phyloP scores from a whole-genome alignment of 345 rosid species.

The Raphanus raphanistrum region DNA sequence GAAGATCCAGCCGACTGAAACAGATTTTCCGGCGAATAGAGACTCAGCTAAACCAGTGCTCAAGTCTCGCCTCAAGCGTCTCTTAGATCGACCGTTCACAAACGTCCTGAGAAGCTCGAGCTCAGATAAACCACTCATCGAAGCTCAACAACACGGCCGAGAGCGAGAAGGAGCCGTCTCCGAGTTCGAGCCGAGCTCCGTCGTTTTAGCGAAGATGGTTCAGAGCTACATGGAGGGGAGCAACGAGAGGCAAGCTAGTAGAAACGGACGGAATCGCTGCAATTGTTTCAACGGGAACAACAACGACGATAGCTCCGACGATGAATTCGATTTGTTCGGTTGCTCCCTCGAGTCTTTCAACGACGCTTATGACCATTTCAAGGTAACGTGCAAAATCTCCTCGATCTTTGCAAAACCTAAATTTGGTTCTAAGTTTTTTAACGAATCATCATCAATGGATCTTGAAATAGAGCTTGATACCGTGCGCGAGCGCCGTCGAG shows the following conservation, averaged over 20 bases:
- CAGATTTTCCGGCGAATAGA: slow-evolving; percentile 31
- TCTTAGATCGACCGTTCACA: slow-evolving; percentile 59
- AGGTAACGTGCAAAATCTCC: slow-evolving; percentile 47
- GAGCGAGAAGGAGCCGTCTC: neutral
- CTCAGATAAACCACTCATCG: slow-evolving; percentile 45
- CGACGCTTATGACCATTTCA: slow-evolving; percentile 56
- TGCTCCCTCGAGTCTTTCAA: slow-evolving; percentile 44
- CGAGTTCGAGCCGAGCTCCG: slow-evolving; percentile 79
- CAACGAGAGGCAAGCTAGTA: slow-evolving; percentile 60
- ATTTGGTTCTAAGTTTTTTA: neutral
- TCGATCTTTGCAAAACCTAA: neutral
- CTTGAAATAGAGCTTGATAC: slow-evolving; percentile 61
- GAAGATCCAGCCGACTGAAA: slow-evolving; percentile 69
- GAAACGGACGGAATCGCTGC: slow-evolving; percentile 68
- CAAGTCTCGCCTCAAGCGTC: slow-evolving; percentile 46
- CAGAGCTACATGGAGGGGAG: slow-evolving; percentile 72
- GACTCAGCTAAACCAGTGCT: slow-evolving; percentile 51
- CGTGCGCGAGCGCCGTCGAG: slow-evolving; percentile 62
- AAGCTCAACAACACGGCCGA: slow-evolving; percentile 25
- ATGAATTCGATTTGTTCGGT: slow-evolving; percentile 61
- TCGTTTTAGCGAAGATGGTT: slow-evolving; percentile 69
- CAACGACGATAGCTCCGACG: slow-evolving; percentile 75
- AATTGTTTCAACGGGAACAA: slow-evolving; percentile 82
- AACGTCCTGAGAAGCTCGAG: slow-evolving; percentile 40
- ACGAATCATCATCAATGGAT: slow-evolving; percentile 4